phyloP scores from a whole-genome alignment of 1,284 basidiomycete genomes.

The Cryptococcus wingfieldii region DNA sequence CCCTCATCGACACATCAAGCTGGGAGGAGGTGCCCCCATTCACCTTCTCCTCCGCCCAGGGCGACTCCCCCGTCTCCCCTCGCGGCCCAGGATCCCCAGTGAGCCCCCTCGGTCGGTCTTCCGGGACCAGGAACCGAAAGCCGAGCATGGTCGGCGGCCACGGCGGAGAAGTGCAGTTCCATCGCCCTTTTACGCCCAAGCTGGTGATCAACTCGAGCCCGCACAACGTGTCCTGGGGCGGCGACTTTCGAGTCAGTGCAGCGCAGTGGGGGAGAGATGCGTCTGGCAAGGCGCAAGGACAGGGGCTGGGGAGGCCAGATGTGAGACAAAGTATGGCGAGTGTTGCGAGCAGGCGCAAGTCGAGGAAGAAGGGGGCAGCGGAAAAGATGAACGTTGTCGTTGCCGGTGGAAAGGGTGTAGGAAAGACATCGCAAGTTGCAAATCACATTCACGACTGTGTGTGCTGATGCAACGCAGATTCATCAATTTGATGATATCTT shows the following conservation, averaged over 20 bases:
- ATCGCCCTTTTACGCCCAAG: constrained; percentile 33
- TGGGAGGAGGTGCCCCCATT: constrained; percentile 28
- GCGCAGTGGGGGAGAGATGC: background rate
- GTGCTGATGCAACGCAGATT: constrained; percentile 10
- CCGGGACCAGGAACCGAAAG: constrained; percentile 1
- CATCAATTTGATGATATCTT: constrained; percentile 15
- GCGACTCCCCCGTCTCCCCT: background rate
- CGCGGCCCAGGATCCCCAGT: background rate
- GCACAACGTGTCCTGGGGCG: background rate
- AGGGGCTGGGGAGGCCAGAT: background rate
- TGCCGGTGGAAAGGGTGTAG: constrained; percentile 34
- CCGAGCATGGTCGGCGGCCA: constrained; percentile 7
- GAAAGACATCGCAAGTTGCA: constrained; percentile 39
- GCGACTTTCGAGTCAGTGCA: background rate
- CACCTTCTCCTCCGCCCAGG: background rate
- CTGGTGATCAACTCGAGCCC: constrained; percentile 5
- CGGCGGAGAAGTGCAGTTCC: constrained; percentile 25
- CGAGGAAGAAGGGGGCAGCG: constrained; percentile 20
- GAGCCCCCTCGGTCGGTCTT: background rate
- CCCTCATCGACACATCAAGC: constrained; percentile 33
- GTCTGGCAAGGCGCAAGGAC: background rate
- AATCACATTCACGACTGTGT: background rate
- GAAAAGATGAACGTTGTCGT: constrained; percentile 36
- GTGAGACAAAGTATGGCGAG: constrained; percentile 5
- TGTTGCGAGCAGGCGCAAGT: constrained; percentile 12